Evolutionary conservation across 179 eudicot genomes (phyloP).

Genomic region (Beta corolliflora): DNA sequence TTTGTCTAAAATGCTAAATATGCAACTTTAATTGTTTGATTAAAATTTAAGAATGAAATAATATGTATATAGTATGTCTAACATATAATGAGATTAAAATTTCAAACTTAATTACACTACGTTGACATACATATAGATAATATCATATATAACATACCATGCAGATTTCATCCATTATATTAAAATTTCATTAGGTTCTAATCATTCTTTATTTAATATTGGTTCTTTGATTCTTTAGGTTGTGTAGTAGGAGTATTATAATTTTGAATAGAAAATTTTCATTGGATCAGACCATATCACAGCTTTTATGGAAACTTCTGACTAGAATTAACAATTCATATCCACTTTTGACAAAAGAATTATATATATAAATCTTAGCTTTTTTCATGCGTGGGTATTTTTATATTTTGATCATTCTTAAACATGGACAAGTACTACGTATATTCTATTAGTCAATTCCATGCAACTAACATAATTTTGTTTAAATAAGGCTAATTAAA

Average conservation of each 20-base stretch:
- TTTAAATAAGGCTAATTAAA: no score
- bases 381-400: constrained; percentile 8
- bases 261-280: constrained; percentile 10
- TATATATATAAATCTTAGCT: constrained; percentile 6
- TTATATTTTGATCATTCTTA: background rate
- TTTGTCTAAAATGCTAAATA: background rate
- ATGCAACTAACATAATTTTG: background rate
- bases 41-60: no score
- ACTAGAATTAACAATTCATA: constrained; percentile 22
- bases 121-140: no score
- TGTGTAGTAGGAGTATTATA: constrained; percentile 13
- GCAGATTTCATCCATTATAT: background rate
- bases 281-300: constrained; percentile 38
- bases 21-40: no score
- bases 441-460: background rate
- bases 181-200: background rate
- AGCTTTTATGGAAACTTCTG: constrained; percentile 34
- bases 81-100: no score
- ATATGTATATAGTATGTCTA: no score
- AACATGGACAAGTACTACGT: background rate
- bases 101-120: no score
- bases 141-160: constrained; percentile 3
- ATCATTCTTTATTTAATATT: constrained; percentile 14
- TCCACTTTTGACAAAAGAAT: constrained; percentile 8
- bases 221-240: constrained; percentile 7